Conservation (phyloP, 2,329 filamentous ascomycete species). For the Colletotrichum theobromicola region DNA sequence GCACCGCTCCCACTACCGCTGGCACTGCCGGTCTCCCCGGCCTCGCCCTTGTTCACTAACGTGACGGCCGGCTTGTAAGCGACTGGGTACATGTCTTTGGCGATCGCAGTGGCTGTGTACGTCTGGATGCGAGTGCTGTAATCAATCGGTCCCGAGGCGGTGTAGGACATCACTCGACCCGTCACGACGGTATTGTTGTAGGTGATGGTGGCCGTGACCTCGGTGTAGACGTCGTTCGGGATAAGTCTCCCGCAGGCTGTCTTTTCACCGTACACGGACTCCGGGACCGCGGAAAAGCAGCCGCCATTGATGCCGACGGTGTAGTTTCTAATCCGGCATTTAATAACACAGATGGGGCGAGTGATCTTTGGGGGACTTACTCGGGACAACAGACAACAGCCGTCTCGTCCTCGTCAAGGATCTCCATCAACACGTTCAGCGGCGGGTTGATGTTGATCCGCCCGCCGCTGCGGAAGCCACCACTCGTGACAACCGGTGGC, state of each 20-base stretch:
- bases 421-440: conserved; percentile 4
- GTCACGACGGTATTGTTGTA: neutral
- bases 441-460: neutral
- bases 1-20: neutral
- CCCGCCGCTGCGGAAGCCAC: neutral
- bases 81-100: neutral
- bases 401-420: neutral
- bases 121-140: neutral
- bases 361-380: neutral
- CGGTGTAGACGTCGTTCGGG: neutral
- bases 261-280: neutral
- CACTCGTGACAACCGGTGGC: neutral
- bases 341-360: neutral
- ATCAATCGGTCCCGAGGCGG: neutral
- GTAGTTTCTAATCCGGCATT: neutral
- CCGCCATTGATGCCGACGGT: neutral
- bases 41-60: neutral
- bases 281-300: neutral
- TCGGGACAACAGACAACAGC: neutral
- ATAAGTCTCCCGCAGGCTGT: neutral
- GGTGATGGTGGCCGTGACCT: neutral
- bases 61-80: neutral
- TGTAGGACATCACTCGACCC: neutral
- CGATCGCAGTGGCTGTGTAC: rapidly evolving
- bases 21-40: neutral